phyloP scores from a whole-genome alignment of 352 stramenopile species.

The Pythium volutum region DNA sequence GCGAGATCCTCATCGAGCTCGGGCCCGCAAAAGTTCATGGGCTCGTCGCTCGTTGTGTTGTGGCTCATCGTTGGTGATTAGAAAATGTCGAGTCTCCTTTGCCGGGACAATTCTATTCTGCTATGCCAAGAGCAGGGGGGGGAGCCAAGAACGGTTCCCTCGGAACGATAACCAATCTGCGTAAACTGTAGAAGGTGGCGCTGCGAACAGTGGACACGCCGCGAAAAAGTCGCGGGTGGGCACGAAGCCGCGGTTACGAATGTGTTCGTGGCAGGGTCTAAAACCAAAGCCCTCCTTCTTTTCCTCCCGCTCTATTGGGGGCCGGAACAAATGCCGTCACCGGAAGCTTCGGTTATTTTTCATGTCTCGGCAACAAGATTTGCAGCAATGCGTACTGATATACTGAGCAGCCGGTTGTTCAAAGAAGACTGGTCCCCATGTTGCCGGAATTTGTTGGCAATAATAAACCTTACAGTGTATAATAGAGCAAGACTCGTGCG shows the following conservation, averaged over 20 bases:
- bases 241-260: background rate
- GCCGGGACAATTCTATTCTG: background rate
- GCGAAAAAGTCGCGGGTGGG: too few relatives aligned
- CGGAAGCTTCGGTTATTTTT: background rate
- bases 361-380: background rate
- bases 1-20: constrained; percentile 19
- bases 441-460: too few relatives aligned
- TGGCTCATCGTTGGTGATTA: constrained; percentile 1
- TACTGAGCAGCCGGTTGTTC: too few relatives aligned
- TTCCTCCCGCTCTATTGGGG: too few relatives aligned
- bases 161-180: too few relatives aligned
- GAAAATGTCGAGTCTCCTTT: background rate
- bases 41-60: background rate
- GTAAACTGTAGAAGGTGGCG: background rate
- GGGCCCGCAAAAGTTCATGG: constrained; percentile 2
- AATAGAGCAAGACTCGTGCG: too few relatives aligned
- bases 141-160: too few relatives aligned
- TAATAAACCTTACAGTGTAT: too few relatives aligned
- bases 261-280: constrained; percentile 7
- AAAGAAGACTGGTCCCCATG: too few relatives aligned
- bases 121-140: too few relatives aligned
- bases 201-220: background rate
- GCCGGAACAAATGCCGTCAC: background rate
- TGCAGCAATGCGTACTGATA: too few relatives aligned
- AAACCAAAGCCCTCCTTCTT: background rate